These are phyloP conservation scores for Diaporthe caulivora DNA, from an alignment of 2,329 filamentous ascomycete species.

Conservation along the genomic window DNA sequence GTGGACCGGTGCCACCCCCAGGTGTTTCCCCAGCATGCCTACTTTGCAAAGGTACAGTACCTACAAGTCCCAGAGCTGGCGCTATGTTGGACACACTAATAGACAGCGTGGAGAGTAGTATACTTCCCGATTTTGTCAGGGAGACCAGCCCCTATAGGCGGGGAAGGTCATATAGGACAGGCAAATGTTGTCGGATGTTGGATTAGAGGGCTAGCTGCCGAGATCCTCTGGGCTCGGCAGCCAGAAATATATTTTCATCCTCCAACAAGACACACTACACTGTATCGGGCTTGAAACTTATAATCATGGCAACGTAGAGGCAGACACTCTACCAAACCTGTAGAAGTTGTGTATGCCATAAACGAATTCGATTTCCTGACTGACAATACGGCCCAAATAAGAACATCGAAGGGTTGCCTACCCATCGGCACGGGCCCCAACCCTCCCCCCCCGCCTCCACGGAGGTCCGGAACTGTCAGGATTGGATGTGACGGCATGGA, in stretches of 20 bases:
- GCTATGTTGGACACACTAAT: neutral
- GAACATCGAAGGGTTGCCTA: neutral
- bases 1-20: neutral
- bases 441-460: neutral
- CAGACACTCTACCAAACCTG: neutral
- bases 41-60: neutral
- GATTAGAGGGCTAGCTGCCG: neutral
- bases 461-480: conserved; percentile 11
- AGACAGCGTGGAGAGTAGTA: neutral
- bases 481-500: neutral
- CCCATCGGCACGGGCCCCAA: neutral
- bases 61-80: neutral
- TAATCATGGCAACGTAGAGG: neutral
- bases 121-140: neutral
- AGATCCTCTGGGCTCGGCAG: too few relatives aligned
- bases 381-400: neutral
- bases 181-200: neutral
- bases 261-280: neutral
- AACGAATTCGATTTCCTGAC: too few relatives aligned
- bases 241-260: neutral
- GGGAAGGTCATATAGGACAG: conserved; percentile 3
- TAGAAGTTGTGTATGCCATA: neutral
- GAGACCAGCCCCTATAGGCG: neutral
- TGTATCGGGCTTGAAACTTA: neutral
- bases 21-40: conserved; percentile 23